These are phyloP conservation scores for Pelargonium cotyledonis DNA, from an alignment of 441 rosid species.

Conservation along the genomic window DNA sequence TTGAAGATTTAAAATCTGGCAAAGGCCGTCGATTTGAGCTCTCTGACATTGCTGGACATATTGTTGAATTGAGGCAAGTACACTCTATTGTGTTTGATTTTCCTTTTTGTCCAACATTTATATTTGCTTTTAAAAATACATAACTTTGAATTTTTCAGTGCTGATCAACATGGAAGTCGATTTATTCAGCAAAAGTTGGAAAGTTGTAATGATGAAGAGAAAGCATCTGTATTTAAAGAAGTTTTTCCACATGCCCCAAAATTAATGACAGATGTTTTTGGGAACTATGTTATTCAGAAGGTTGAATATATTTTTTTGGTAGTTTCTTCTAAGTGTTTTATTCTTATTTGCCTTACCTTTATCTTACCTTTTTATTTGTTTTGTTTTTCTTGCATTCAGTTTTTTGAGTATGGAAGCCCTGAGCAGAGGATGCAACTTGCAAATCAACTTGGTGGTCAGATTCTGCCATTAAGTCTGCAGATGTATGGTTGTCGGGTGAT, in stretches of 20 bases:
- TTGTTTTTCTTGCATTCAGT: conserved; percentile 31
- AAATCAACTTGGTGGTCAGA: conserved; percentile 55
- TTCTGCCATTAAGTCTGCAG: conserved; percentile 60
- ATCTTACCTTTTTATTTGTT: conserved; percentile 2
- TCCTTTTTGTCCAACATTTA: conserved; percentile 1
- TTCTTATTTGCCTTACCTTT: conserved; percentile 1
- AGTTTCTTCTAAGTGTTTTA: background rate
- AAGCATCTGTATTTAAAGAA: conserved; percentile 57
- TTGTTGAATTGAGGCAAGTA: conserved; percentile 66
- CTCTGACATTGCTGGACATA: conserved; percentile 57
- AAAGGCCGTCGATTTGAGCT: conserved; percentile 61
- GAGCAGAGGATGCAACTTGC: conserved; percentile 65
- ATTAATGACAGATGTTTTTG: conserved; percentile 73
- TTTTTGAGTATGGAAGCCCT: conserved; percentile 60
- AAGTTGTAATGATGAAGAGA: conserved; percentile 47
- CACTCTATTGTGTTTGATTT: conserved; percentile 13
- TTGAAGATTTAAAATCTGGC: conserved; percentile 68
- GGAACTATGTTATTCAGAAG: conserved; percentile 76
- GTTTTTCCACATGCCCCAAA: conserved; percentile 55
- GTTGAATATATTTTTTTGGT: conserved; percentile 21
- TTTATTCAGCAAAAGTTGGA: conserved; percentile 77
- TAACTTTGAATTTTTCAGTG: conserved; percentile 35
- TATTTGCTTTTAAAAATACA: conserved; percentile 15
- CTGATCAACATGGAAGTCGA: conserved; percentile 78
- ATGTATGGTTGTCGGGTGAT: conserved; percentile 88